Evolutionary conservation across 208 protist species (phyloP).

Genomic region (Leishmania tarentolae): DNA sequence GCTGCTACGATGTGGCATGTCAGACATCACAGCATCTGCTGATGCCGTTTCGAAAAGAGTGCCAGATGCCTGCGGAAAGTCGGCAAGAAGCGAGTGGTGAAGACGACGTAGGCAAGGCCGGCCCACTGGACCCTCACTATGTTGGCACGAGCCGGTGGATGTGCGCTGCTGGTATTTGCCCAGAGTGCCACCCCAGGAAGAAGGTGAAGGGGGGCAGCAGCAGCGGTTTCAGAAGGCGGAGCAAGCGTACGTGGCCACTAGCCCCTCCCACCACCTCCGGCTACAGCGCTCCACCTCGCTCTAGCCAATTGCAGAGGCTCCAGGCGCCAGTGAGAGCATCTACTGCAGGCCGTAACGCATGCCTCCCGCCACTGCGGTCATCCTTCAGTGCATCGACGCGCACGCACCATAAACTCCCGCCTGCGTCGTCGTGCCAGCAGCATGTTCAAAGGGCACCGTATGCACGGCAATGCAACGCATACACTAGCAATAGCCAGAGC

Average conservation of each 20-base stretch:
- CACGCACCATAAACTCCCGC: not conserved
- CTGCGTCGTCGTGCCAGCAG: not conserved
- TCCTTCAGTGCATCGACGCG: not conserved
- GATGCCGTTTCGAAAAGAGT: not conserved
- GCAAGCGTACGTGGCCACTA: conserved; percentile 15
- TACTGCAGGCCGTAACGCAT: not conserved
- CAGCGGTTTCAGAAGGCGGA: not conserved
- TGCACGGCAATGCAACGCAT: not conserved
- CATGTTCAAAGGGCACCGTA: not conserved
- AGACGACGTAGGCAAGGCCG: not conserved
- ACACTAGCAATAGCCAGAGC: not conserved
- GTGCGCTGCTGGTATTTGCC: conserved; percentile 29
- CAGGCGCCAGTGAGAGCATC: not conserved
- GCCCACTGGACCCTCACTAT: conserved; percentile 20
- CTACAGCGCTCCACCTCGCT: conserved; percentile 18
- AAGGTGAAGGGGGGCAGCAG: not conserved
- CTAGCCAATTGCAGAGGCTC: not conserved
- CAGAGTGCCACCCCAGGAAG: conserved; percentile 24
- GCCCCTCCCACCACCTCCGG: conserved; percentile 11
- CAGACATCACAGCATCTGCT: conserved; percentile 30
- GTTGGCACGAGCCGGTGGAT: conserved; percentile 24
- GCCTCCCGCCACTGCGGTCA: not conserved
- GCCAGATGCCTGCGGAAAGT: not conserved
- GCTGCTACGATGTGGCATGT: conserved; percentile 33
- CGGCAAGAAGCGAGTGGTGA: not conserved